Evolutionary conservation across 140 eudicot genomes (phyloP).

Genomic region (Oenanthe javanica): DNA sequence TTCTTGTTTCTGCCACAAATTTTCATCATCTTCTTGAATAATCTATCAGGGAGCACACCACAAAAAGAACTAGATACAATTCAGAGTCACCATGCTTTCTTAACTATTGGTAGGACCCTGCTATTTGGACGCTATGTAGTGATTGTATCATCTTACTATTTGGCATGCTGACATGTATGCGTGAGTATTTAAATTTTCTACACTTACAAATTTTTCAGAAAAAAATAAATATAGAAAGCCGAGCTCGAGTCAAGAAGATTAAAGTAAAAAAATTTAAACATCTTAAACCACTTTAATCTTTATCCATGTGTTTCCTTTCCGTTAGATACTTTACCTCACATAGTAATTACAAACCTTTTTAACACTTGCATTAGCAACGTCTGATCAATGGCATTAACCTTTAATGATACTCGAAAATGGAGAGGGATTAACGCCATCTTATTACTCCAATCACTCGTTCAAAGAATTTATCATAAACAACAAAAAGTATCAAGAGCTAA

Average conservation of each 20-base stretch:
- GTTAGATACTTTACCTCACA: too few species aligned
- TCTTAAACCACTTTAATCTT: too few species aligned
- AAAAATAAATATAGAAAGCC: too few species aligned
- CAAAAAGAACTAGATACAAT: neutral
- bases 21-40: neutral
- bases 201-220: neutral
- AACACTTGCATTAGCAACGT: neutral
- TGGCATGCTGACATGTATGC: too few species aligned
- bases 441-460: neutral
- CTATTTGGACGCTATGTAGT: neutral
- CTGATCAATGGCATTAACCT: neutral
- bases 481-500: neutral
- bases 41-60: neutral
- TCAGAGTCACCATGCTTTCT: conserved; percentile 1
- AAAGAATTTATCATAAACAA: neutral
- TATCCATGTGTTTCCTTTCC: too few species aligned
- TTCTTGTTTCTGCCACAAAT: conserved; percentile 7
- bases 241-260: neutral
- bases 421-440: neutral
- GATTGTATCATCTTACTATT: neutral
- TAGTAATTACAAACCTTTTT: too few species aligned
- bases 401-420: neutral
- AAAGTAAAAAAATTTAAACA: too few species aligned
- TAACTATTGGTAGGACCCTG: neutral
- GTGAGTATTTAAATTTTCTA: neutral